Evolutionary conservation across 768 basidiomycete species (phyloP).

Genomic region (Kwoniella sp.): DNA sequence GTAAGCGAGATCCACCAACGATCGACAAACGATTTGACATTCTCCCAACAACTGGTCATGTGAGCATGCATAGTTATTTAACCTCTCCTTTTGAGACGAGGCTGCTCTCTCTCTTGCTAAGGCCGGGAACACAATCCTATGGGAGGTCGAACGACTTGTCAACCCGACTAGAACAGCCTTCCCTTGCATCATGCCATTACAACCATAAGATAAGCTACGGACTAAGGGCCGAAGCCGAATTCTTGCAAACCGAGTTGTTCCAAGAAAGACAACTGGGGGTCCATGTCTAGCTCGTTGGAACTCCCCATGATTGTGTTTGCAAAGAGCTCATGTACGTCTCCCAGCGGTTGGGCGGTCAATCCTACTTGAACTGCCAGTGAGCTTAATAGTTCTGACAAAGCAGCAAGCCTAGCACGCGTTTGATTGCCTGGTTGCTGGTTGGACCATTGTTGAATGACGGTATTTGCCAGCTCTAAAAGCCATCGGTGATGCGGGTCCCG

Average conservation of each 20-base stretch:
- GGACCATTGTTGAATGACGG: slow-evolving; percentile 26
- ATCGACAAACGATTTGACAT: no score
- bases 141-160: no score
- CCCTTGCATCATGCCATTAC: no score
- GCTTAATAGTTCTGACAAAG: slow-evolving; percentile 16
- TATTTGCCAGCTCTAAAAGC: slow-evolving; percentile 19
- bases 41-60: no score
- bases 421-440: slow-evolving; percentile 7
- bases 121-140: no score
- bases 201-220: neutral
- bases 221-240: slow-evolving; percentile 10
- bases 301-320: neutral
- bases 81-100: no score
- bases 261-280: slow-evolving; percentile 9
- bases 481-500: slow-evolving; percentile 18
- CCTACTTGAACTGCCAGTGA: neutral
- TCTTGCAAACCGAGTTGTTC: slow-evolving; percentile 12
- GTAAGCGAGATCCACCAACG: neutral
- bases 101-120: no score
- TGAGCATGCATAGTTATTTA: no score
- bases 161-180: no score
- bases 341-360: no score
- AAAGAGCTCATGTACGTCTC: no score
- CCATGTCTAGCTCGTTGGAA: slow-evolving; percentile 4
- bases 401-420: slow-evolving; percentile 6